Conservation (phyloP, 305 asterid genomes). For the Fraxinus platypoda region DNA sequence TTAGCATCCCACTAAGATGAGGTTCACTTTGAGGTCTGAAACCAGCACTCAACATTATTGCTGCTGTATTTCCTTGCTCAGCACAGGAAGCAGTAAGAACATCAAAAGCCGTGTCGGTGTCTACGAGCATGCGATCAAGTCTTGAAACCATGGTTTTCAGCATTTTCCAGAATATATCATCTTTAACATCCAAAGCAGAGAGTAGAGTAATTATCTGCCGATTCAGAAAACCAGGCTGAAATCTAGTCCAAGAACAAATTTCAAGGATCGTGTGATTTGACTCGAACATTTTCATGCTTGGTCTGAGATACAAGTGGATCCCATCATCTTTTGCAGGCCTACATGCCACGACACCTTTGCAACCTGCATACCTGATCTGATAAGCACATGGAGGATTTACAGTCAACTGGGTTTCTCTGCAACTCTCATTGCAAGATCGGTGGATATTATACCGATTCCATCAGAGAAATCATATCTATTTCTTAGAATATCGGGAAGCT, state of each 20-base stretch:
- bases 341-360: constrained; percentile 79
- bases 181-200: constrained; percentile 64
- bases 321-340: constrained; percentile 56
- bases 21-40: constrained; percentile 77
- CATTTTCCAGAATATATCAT: constrained; percentile 68
- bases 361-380: constrained; percentile 84
- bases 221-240: constrained; percentile 84
- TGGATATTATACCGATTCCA: constrained; percentile 76
- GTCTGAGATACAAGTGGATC: constrained; percentile 49
- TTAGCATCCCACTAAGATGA: constrained; percentile 77
- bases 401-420: constrained; percentile 58
- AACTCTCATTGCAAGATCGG: constrained; percentile 70
- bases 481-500: constrained; percentile 53
- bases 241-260: constrained; percentile 87
- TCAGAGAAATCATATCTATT: constrained; percentile 72
- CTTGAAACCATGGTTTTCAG: constrained; percentile 63
- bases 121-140: constrained; percentile 61
- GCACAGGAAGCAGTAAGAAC: constrained; percentile 68
- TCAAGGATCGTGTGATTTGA: constrained; percentile 75
- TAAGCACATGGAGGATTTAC: constrained; percentile 70
- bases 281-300: constrained; percentile 74
- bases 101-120: constrained; percentile 66
- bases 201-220: constrained; percentile 79
- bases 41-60: constrained; percentile 84
- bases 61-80: constrained; percentile 73